These are phyloP conservation scores for Biscogniauxia sp. DNA, from an alignment of 2,329 filamentous ascomycete genomes.

Conservation along the genomic window DNA sequence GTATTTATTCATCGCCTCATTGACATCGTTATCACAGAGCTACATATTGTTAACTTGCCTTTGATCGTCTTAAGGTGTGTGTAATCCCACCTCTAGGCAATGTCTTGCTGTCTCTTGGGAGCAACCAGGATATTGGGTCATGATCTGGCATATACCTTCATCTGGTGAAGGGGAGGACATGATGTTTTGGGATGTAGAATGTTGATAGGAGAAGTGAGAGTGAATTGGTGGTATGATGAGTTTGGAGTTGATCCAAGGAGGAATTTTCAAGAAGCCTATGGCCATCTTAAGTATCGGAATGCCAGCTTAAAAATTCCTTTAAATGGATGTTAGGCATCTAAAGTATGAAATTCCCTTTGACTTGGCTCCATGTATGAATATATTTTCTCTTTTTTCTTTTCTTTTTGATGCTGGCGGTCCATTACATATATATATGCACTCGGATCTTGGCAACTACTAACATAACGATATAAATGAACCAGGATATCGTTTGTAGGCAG, in stretches of 20 bases:
- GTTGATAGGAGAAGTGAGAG: background rate
- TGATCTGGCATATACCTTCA: conserved; percentile 1
- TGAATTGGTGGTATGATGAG: background rate
- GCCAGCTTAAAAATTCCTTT: no score
- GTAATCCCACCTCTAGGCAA: conserved; percentile 8
- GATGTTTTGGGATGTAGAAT: background rate
- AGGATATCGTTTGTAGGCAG: conserved; percentile 1
- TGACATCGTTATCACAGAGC: conserved; percentile 10
- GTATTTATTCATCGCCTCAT: conserved; percentile 7
- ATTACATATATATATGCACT: background rate
- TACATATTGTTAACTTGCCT: conserved; percentile 1
- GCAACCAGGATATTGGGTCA: conserved; percentile 4
- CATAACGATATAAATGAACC: background rate
- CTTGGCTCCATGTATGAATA: background rate
- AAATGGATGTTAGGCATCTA: background rate
- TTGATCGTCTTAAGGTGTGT: background rate
- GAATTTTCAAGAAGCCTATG: background rate
- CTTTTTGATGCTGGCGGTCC: background rate
- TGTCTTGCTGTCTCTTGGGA: conserved; percentile 6
- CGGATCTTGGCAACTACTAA: background rate
- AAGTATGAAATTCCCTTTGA: background rate
- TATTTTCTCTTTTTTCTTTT: background rate
- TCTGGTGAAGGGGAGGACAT: background rate
- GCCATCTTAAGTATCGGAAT: background rate
- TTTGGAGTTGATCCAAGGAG: background rate